phyloP scores from a whole-genome alignment of 768 basidiomycete genomes.

The Rhodocollybia butyracea region DNA sequence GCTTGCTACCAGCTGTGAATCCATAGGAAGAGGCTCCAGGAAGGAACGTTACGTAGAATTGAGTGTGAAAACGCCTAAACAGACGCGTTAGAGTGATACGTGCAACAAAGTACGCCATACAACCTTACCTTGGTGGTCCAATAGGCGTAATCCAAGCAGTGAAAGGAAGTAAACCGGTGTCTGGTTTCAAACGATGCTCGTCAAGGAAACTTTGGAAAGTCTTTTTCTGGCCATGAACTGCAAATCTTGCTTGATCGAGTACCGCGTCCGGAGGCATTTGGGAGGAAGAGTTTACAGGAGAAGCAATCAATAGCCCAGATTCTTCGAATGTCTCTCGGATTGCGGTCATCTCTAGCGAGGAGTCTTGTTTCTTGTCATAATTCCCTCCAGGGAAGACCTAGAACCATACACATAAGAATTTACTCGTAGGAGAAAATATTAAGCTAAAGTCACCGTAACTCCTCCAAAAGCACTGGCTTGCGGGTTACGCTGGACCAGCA shows the following conservation, averaged over 20 bases:
- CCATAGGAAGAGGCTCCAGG: constrained; percentile 37
- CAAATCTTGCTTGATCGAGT: constrained; percentile 52
- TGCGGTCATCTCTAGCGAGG: constrained; percentile 55
- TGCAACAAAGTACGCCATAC: background rate
- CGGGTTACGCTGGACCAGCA: constrained; percentile 70
- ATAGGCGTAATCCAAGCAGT: constrained; percentile 75
- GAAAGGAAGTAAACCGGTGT: constrained; percentile 57
- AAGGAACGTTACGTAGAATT: constrained; percentile 68
- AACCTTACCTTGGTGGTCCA: constrained; percentile 44
- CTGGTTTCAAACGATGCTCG: constrained; percentile 39
- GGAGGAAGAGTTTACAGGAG: constrained; percentile 20
- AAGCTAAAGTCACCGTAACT: constrained; percentile 50
- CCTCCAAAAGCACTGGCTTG: constrained; percentile 62
- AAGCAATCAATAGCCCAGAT: constrained; percentile 62
- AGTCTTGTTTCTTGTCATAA: constrained; percentile 57
- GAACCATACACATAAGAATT: background rate
- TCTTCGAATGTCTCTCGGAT: constrained; percentile 80
- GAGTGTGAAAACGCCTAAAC: constrained; percentile 66
- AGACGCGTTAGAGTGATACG: background rate
- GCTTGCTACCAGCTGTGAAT: constrained; percentile 50
- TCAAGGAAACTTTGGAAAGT: constrained; percentile 53
- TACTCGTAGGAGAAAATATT: background rate
- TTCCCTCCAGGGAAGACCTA: constrained; percentile 82
- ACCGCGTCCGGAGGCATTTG: constrained; percentile 23
- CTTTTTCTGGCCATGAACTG: constrained; percentile 50